Conservation (phyloP, 495 filamentous ascomycete genomes). For the Penicillium crystallinum region DNA sequence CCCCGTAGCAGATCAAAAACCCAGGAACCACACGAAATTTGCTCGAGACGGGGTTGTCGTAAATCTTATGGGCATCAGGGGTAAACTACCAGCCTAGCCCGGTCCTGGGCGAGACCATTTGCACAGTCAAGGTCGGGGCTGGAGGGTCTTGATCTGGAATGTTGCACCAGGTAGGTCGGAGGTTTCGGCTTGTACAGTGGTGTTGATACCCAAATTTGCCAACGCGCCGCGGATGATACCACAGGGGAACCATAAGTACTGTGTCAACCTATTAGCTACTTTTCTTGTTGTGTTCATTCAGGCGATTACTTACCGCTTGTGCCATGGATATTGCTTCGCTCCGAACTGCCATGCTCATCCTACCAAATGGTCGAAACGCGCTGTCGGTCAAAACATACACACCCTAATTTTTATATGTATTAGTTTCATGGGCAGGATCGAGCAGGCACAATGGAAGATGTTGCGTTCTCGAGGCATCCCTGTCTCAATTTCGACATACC, state of each 20-base stretch:
- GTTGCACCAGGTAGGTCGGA: slow-evolving; percentile 80
- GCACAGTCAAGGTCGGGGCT: slow-evolving; percentile 45
- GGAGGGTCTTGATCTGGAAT: slow-evolving; percentile 91
- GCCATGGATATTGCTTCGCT: slow-evolving; percentile 66
- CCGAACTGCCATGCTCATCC: slow-evolving; percentile 76
- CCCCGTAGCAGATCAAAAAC: neutral
- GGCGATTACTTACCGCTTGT: slow-evolving; percentile 64
- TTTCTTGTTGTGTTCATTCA: neutral
- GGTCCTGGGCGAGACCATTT: slow-evolving; percentile 2
- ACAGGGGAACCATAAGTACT: slow-evolving; percentile 95
- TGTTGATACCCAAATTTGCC: slow-evolving; percentile 82
- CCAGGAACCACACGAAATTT: neutral
- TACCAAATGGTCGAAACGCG: slow-evolving; percentile 77
- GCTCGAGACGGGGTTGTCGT: neutral
- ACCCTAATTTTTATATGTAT: slow-evolving; percentile 48
- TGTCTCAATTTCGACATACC: slow-evolving; percentile 37
- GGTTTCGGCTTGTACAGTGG: slow-evolving; percentile 84
- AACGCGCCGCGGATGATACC: slow-evolving; percentile 86
- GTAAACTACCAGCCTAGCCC: neutral
- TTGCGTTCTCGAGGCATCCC: neutral
- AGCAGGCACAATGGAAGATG: neutral
- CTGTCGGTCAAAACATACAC: slow-evolving; percentile 96
- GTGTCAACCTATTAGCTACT: neutral
- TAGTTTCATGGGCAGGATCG: neutral
- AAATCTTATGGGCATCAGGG: neutral